Evolutionary conservation across 306 rosid genomes (phyloP), one percentile per base, ranked within the genome.

Genomic region (Dicorynia guianensis): DNA sequence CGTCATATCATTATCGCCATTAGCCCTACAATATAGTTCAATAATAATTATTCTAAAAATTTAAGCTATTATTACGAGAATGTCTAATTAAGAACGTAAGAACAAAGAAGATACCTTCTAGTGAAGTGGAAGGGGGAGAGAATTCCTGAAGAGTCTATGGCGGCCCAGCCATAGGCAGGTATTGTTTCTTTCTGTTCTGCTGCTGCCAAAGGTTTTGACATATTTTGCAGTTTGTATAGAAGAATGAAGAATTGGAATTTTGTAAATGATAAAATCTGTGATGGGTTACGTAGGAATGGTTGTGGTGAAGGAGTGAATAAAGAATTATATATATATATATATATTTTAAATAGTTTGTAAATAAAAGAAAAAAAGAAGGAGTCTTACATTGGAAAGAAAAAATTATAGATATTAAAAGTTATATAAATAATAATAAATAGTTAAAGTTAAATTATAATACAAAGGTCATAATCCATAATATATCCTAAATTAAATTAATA

Each of bases 1-100:
- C 33, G 67, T 71, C 11, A 71, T 25, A 57, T 71, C 76, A 13
- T 3, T 9, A 8, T 71, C 67, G 6, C 67, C 55, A 7, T 57
- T 71, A 13, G 34, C 34, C 44, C 67, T 71, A 19, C 46, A n/a
- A n/a, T n/a, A 12, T 34, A 25, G 30, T 25, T 25, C 30, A 25
- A 25, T 25, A 25, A 25, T 2, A 25, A 25, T 25, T 25, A 25
- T 25, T 25, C 30, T 25, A 25, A 25, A 25, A 25, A 25, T 25
- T 25, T 25, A 25, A 25, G 30, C 30, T 25, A 2, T n/a, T n/a
- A n/a, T 25, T 25, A 25, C 30, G 13, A 48, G n/a, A 7, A 2
- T 50, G 6, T 14, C 20, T 14, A 59, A 34, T 1, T 7, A 0
- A 5, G 34, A 19, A 11, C 12, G 4, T 4, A 44, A 19, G 8